These are phyloP conservation scores for Zygoascus tannicola DNA, from an alignment of 805 yeast species.

Conservation along the genomic window DNA sequence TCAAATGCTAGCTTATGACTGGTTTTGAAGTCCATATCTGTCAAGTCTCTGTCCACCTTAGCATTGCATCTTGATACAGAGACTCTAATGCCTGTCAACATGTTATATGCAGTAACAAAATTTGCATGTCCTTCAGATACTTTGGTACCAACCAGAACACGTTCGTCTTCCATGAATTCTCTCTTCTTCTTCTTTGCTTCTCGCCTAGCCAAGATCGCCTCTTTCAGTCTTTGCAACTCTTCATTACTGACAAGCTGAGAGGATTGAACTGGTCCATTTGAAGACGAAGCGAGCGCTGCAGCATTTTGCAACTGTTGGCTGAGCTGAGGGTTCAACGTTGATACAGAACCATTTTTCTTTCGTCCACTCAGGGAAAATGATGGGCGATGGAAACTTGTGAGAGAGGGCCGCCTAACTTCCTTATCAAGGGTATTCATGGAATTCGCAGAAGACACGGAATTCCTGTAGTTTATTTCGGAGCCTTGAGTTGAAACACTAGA, in stretches of 20 bases:
- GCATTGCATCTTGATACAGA: slow-evolving; percentile 84
- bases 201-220: slow-evolving; percentile 25
- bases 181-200: slow-evolving; percentile 22
- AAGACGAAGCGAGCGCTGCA: slow-evolving; percentile 3
- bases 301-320: not conserved
- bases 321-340: not conserved
- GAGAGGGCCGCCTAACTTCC: not conserved
- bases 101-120: slow-evolving; percentile 89
- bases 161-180: slow-evolving; percentile 29
- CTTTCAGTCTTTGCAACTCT: slow-evolving; percentile 24
- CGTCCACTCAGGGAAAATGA: slow-evolving; percentile 8
- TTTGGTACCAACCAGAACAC: slow-evolving; percentile 65
- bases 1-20: slow-evolving; percentile 81
- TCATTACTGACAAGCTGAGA: slow-evolving; percentile 8
- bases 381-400: slow-evolving; percentile 5
- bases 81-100: slow-evolving; percentile 94
- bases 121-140: slow-evolving; percentile 91
- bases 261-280: not conserved
- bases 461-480: not conserved
- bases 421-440: not conserved
- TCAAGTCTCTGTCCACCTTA: slow-evolving; percentile 66
- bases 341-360: slow-evolving; percentile 2
- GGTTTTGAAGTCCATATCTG: slow-evolving; percentile 58
- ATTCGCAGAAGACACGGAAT: slow-evolving; percentile 1
- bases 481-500: not conserved